Base-by-base conservation (phyloP, 2,329 filamentous ascomycete species). In the Escovopsis sp. region DNA sequence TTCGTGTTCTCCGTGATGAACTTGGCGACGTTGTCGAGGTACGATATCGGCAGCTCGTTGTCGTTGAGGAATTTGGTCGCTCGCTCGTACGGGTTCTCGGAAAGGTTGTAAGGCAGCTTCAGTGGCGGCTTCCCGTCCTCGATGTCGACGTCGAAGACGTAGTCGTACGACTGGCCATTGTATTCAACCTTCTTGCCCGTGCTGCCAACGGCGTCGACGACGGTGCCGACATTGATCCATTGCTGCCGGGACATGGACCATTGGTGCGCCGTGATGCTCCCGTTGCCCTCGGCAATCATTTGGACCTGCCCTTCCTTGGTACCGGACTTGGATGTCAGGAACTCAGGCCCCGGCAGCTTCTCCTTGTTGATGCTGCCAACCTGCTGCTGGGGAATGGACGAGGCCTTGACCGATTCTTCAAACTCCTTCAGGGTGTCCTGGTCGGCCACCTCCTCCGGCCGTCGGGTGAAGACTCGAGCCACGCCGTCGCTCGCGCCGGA, bases 281-380 rank as follows among this genome's bases (percentile, higher is more conserved):
- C 85, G 49, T 93, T 78, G 7, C 71, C 62, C 53, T 94, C 81
- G 39, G 72, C 74, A 48, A 94, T 88, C 75, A 93, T 92, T 48
- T 92, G 79, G 5, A 94, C 81, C 52, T 98, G 88, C 1, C 90
- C 90, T 44, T 98, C 90, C 57, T 94, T 94, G n/a, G 83, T 90
- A 4, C 90, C 90, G 0, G 76, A 74, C 46, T 86, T 87, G 37
- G 72, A 72, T 36, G 76, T 72, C 8, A 98, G 62, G 47, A 94
- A 94, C 14, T 92, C 85, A 12, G 84, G 83, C 0, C 87, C 85
- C 0, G 88, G 86, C 1, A 96, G 66, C 49, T 90, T 77, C 55
- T 94, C 87, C 55, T 93, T 94, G 58, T 96, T 88, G 55, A 96
- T 75, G 4, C 76, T 72, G 2, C 79, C 79, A 15, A 88, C 63